Base-by-base conservation (phyloP, 148 eudicot genomes). In the Bassia scoparia region DNA sequence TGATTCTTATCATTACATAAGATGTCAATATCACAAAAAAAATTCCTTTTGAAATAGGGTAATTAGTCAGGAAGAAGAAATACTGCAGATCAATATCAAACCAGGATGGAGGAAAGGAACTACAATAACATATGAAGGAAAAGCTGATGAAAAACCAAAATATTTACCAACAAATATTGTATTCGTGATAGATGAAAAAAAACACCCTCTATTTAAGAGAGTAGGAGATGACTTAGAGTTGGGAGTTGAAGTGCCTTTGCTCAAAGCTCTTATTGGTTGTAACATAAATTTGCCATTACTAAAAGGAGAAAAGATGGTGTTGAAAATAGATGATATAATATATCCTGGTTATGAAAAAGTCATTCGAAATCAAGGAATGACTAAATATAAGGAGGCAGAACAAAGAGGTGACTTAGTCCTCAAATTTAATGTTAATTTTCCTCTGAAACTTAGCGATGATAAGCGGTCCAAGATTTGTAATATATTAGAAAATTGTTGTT, bases 51-150 rank as follows among this genome's bases (percentile, higher is more conserved):
- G n/a, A n/a, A 6, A 37, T 82, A 90, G 98, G 81, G 56, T 84
- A 62, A 81, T 88, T n/a, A 78, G 86, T 33, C 49, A 87, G 82
- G 85, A 88, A 80, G 93, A 90, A 26, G 96, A 92, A 65, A 76
- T 73, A 16, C 48, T 90, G n/a, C 86, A 83, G 72, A 86, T 92
- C 24, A 83, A 82, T 52, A 81, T 92, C 33, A 88, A 90, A 61
- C 91, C 96, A 0, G 96, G 96, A 34, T 92, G 98, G 96, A 92
- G 80, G 61, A 87, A 83, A 48, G 96, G 98, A 30, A 92, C 91
- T 35, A 87, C 81, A 53, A 86, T 92, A 31, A 88, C 83, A 33
- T 90, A 90, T 53, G 93, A 90, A 80, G 96, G 91, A 1, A 92
- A 88, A 76, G 96, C 96, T 0, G 90, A 92, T 13, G 88, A 92